Evolutionary conservation across 2,329 filamentous ascomycete species (phyloP), one percentile per base, ranked within the genome.

Genomic region (Colletotrichum melonis): DNA sequence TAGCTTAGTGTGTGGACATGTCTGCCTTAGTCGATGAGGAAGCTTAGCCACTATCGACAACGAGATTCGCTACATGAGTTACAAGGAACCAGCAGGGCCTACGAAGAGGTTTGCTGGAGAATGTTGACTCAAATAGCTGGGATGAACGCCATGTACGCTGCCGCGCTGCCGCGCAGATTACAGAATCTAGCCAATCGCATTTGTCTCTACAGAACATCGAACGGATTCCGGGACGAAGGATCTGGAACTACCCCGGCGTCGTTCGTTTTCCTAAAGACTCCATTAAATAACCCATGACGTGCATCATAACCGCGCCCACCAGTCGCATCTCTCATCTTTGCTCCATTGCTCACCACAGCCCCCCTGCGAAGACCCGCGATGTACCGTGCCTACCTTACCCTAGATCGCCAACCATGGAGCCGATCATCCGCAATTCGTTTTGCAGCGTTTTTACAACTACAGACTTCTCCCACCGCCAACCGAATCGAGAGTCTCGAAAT

Each of bases 131-230:
- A n/a, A 2, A 4, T 11, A 19, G 38, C 38, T 59, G 62, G 54
- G 67, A 70, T 54, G 67, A 70, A 59, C 67, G 42, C 54, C 67
- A 14, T 38, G 8, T 58, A 55, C 9, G 22, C 35, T 22, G 12
- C 58, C 16, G 22, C 32, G 57, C 9, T 22, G 24, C 35, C 14
- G 46, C 24, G 38, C 8, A 38, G 58, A 14, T 28, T 32, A 8
- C 28, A 16, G 8, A 11, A 8, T 35, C 38, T 5, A 52, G 7
- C 69, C 69, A 72, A 63, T 72, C 64, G 69, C 69, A 68, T 72
- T 56, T 57, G 16, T 26, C 2, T 35, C 19, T 38, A 19, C 56
- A 6, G 16, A 30, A 26, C 24, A 22, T 42, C 22, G 14, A 30
- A 30, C n/a, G 24, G n/a, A 12, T 7, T 19, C 28, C 26, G 8